Evolutionary conservation across 2,329 filamentous ascomycete species (phyloP), one percentile per base, ranked within the genome.

Genomic region (Exophiala viscosa): DNA sequence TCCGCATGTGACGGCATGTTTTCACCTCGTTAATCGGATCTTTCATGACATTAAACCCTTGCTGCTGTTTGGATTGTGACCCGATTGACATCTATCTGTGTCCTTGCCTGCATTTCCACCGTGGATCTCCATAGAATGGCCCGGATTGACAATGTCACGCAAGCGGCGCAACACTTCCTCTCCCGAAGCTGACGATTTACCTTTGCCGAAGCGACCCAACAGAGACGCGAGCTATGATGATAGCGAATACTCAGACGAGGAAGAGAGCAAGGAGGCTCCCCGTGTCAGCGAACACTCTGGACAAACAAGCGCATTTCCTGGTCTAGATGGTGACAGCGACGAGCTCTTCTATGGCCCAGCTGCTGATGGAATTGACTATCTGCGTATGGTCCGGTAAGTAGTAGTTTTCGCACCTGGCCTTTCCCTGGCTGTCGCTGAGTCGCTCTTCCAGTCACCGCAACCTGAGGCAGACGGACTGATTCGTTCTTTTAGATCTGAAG

Each of bases 261-360:
- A 56, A 18, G 61, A 60, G 4, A 44, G 62, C 11, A 57, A 66
- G 32, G 68, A 72, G 53, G 70, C 70, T 48, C 73, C 75, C 18
- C 71, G 70, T 38, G 68, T 84, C 53, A 79, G 89, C 66, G 78
- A 82, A 8, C 80, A 82, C 2, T 88, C 83, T 68, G 87, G 87
- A 36, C 86, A 89, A 69, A 81, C 83, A 68, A 82, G 83, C 63
- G 86, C 86, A 39, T 87, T 90, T 61, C 84, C 85, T 5, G 79
- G 79, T n/a, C 69, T 82, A 11, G 78, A 82, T 41, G 74, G 78
- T 54, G 52, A 66, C 36, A 67, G 73, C 3, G 70, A 66, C 8
- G 83, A 85, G 53, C 70, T 84, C 1, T 83, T 85, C 50, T 87
- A 86, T 60, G 85, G 86, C 43, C 83, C 85, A 44, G 81, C 85